A percentile compares a stretch with the other conserved stretches of the same genome.
Conservation (phyloP, 768 basidiomycete species). For the Leccinum disarticulatum region DNA sequence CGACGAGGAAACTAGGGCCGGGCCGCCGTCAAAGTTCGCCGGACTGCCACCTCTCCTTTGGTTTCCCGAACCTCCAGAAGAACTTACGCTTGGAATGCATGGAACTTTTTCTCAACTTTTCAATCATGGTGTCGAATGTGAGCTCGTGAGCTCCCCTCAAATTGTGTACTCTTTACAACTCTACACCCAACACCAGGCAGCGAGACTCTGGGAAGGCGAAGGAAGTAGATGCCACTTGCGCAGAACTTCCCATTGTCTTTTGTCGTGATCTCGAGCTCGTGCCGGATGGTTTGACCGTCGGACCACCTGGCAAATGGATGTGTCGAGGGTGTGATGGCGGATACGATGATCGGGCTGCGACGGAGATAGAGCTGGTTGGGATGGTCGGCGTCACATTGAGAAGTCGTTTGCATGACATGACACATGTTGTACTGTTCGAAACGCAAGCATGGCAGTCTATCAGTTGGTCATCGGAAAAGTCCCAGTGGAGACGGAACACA, state of each 20-base stretch:
- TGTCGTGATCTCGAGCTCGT: slow-evolving; percentile 88
- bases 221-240: slow-evolving; percentile 61
- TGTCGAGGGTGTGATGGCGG: slow-evolving; percentile 77
- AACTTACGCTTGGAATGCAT: slow-evolving; percentile 70
- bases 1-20: no score
- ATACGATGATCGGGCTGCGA: slow-evolving; percentile 59
- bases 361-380: no score
- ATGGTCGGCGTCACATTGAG: no score
- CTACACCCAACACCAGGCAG: slow-evolving; percentile 60
- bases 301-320: slow-evolving; percentile 54
- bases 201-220: slow-evolving; percentile 64
- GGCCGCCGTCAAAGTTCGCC: no score
- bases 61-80: slow-evolving; percentile 26
- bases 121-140: no score
- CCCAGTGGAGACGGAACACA: no score
- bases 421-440: no score
- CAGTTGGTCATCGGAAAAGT: no score
- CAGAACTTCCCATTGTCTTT: slow-evolving; percentile 93
- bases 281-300: slow-evolving; percentile 44
- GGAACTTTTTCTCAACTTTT: no score
- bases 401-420: no score
- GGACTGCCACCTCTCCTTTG: no score
- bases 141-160: slow-evolving; percentile 68
- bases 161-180: slow-evolving; percentile 66
- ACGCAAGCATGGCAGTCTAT: no score